Conservation (phyloP, 257 asterid species). For the Solanum tacnaense region DNA sequence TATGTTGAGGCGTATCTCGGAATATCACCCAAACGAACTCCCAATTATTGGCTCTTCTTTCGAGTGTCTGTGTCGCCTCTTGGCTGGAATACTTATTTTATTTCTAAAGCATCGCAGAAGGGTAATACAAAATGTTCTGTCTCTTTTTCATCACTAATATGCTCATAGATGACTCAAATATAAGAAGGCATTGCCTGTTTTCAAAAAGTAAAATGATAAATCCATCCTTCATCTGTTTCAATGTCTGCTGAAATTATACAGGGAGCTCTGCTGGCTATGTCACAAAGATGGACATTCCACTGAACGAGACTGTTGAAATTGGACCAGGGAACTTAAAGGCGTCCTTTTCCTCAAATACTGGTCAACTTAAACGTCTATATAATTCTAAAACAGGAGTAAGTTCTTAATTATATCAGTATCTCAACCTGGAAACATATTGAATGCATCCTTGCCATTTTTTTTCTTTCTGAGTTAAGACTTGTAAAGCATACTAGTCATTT, state of each 20-base stretch:
- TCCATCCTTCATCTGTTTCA: neutral
- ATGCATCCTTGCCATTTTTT: neutral
- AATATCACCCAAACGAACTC: slow-evolving; percentile 30
- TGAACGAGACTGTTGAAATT: slow-evolving; percentile 37
- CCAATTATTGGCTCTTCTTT: slow-evolving; percentile 70
- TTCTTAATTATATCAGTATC: neutral
- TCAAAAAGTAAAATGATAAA: neutral
- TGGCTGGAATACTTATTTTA: slow-evolving; percentile 65
- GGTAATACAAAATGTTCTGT: slow-evolving; percentile 15
- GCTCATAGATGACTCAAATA: neutral
- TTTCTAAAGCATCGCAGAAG: slow-evolving; percentile 37
- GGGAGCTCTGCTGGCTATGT: slow-evolving; percentile 18
- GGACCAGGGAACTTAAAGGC: slow-evolving; percentile 72
- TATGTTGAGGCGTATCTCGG: slow-evolving; percentile 69
- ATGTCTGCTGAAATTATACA: slow-evolving; percentile 17
- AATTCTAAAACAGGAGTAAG: slow-evolving; percentile 66
- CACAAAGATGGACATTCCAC: slow-evolving; percentile 16
- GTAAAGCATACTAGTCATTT: neutral
- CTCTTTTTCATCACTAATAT: neutral
- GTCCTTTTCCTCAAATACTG: slow-evolving; percentile 61
- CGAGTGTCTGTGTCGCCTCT: slow-evolving; percentile 59
- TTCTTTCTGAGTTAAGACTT: neutral
- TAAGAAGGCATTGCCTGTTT: neutral
- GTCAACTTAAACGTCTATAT: slow-evolving; percentile 63
- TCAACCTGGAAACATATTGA: neutral